Evolutionary conservation across 176 grass and related monocot species (phyloP).

Genomic region (Tillandsia fasciculata): DNA sequence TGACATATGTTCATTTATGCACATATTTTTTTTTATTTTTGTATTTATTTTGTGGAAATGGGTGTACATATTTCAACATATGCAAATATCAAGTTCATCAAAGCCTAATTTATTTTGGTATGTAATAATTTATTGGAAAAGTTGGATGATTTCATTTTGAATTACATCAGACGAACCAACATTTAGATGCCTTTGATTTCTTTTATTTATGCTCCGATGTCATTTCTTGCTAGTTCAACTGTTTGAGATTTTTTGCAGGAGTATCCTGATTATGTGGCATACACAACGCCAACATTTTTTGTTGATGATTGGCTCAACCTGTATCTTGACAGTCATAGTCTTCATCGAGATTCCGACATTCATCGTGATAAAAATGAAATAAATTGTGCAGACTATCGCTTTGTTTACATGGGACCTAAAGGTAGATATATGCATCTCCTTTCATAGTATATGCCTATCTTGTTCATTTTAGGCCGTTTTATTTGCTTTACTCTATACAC

Average conservation of each 20-base stretch:
- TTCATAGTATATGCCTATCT: neutral
- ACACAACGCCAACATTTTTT: constrained; percentile 69
- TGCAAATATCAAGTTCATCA: too few relatives aligned
- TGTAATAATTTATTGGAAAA: neutral
- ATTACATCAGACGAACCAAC: neutral
- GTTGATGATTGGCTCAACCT: constrained; percentile 90
- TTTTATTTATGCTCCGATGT: constrained; percentile 12
- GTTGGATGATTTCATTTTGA: neutral
- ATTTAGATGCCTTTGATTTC: neutral
- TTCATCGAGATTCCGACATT: constrained; percentile 90
- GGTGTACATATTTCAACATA: neutral
- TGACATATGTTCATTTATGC: neutral
- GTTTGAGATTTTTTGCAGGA: constrained; percentile 51
- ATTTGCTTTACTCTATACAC: too few relatives aligned
- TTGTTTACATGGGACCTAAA: constrained; percentile 95
- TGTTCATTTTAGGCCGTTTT: neutral
- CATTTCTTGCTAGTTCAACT: constrained; percentile 3
- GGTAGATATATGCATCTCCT: constrained; percentile 35
- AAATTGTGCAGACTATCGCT: constrained; percentile 92
- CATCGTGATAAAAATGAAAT: constrained; percentile 75
- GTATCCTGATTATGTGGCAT: constrained; percentile 79
- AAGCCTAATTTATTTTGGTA: neutral
- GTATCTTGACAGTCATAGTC: constrained; percentile 79
- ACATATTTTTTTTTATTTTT: neutral
- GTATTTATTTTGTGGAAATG: neutral